These are phyloP conservation scores for Rheum nobile DNA, from an alignment of 148 eudicot genomes.

Conservation along the genomic window DNA sequence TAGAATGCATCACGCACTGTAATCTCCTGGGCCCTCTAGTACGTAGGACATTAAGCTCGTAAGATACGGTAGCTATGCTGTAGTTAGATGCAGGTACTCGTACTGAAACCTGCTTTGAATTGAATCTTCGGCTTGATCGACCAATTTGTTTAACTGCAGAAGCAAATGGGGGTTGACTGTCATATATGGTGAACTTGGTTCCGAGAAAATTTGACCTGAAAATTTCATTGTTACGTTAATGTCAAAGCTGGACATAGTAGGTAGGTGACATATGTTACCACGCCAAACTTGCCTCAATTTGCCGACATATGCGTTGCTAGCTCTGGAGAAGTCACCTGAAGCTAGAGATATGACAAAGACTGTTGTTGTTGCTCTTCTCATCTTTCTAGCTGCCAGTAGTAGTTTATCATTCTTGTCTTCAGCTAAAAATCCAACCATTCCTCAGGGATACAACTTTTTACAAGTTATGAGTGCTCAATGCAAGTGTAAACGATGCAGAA, in stretches of 20 bases:
- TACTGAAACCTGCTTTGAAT: slow-evolving; percentile 71
- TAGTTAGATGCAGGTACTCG: slow-evolving; percentile 61
- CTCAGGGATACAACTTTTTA: not conserved
- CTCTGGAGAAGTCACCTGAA: slow-evolving; percentile 73
- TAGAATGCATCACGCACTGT: slow-evolving; percentile 55
- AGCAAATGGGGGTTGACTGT: slow-evolving; percentile 53
- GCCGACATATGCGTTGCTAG: slow-evolving; percentile 77
- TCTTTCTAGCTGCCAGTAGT: slow-evolving; percentile 63
- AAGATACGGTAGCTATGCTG: slow-evolving; percentile 53
- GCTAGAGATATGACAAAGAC: slow-evolving; percentile 67
- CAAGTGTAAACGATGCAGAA: not conserved
- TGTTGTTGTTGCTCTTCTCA: slow-evolving; percentile 68
- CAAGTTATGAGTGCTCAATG: not conserved
- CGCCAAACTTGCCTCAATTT: slow-evolving; percentile 56
- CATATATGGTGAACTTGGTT: slow-evolving; percentile 77
- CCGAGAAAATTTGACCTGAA: slow-evolving; percentile 90
- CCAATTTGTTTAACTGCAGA: slow-evolving; percentile 23
- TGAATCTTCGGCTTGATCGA: slow-evolving; percentile 49
- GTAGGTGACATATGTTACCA: not conserved
- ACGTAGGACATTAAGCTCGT: slow-evolving; percentile 80
- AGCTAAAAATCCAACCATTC: slow-evolving; percentile 31
- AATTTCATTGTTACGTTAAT: not conserved
- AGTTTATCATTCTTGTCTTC: slow-evolving; percentile 70
- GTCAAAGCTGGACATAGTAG: not conserved
- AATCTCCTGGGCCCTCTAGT: slow-evolving; percentile 84